phyloP scores from a whole-genome alignment of 2,329 filamentous ascomycete genomes.

The Pleomassaria siparia region DNA sequence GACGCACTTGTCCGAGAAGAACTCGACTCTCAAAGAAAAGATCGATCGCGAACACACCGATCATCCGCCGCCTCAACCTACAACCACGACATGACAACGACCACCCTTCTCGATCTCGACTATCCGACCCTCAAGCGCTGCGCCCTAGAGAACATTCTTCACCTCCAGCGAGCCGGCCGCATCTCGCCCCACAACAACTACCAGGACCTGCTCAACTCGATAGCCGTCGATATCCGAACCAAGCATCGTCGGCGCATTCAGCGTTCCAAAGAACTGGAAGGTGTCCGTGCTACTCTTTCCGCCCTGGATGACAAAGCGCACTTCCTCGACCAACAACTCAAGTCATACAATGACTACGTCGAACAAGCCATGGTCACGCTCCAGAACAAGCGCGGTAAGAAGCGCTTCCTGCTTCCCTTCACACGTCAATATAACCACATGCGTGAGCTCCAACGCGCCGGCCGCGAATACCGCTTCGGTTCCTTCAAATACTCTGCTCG shows the following conservation, averaged over 20 bases:
- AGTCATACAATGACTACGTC: constrained; percentile 98
- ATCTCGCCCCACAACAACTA: constrained; percentile 88
- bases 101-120: constrained; percentile 77
- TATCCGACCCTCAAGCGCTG: constrained; percentile 93
- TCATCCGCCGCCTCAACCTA: constrained; percentile 90
- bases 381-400: constrained; percentile 95
- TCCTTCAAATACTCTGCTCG: constrained; percentile 96
- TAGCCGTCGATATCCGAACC: constrained; percentile 93
- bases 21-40: constrained; percentile 52
- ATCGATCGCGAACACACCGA: constrained; percentile 62
- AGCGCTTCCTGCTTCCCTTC: constrained; percentile 91
- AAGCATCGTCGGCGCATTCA: constrained; percentile 94
- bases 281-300: constrained; percentile 71
- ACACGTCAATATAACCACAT: constrained; percentile 99
- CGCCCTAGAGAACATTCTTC: constrained; percentile 90
- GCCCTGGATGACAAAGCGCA: constrained; percentile 83
- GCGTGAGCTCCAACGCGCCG: constrained; percentile 87
- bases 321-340: constrained; percentile 92
- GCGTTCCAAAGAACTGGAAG: constrained; percentile 85
- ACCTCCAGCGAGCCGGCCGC: constrained; percentile 81
- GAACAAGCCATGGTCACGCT: constrained; percentile 97
- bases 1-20: constrained; percentile 78
- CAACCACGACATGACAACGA: constrained; percentile 50
- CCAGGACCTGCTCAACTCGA: constrained; percentile 96
- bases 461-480: constrained; percentile 94